Evolutionary conservation across 495 filamentous ascomycete genomes (phyloP).

Genomic region (Trichoderma virens): DNA sequence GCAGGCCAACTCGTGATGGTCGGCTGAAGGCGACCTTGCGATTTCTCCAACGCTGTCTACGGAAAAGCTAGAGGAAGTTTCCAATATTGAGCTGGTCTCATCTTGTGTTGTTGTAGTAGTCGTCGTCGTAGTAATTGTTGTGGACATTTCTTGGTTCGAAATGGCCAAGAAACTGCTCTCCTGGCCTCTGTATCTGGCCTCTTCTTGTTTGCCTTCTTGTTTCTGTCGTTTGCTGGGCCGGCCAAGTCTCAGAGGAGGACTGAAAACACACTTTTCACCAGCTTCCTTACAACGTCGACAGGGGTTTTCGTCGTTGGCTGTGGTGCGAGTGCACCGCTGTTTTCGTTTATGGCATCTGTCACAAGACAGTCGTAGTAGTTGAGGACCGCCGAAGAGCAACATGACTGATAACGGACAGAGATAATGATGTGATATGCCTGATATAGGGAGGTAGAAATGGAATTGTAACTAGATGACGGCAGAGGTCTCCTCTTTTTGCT

Average conservation of each 20-base stretch:
- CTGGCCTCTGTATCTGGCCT: neutral
- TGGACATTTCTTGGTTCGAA: neutral
- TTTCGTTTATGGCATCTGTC: neutral
- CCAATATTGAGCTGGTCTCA: neutral
- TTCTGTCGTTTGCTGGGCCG: neutral
- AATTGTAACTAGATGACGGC: neutral
- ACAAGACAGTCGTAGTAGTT: neutral
- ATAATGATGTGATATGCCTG: neutral
- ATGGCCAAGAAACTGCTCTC: neutral
- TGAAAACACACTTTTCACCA: neutral
- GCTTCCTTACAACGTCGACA: neutral
- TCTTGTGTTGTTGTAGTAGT: neutral
- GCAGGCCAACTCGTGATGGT: neutral
- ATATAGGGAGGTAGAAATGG: neutral
- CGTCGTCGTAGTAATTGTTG: neutral
- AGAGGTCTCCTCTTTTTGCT: neutral
- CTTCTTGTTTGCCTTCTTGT: neutral
- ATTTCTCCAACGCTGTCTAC: neutral
- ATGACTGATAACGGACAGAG: neutral
- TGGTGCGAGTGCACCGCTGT: neutral
- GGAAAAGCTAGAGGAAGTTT: neutral
- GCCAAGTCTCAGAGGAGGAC: neutral
- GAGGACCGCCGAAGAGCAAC: neutral
- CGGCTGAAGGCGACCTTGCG: neutral
- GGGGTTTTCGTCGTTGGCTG: neutral